phyloP scores from a whole-genome alignment of 306 rosid genomes.

The Vicia sativa region DNA sequence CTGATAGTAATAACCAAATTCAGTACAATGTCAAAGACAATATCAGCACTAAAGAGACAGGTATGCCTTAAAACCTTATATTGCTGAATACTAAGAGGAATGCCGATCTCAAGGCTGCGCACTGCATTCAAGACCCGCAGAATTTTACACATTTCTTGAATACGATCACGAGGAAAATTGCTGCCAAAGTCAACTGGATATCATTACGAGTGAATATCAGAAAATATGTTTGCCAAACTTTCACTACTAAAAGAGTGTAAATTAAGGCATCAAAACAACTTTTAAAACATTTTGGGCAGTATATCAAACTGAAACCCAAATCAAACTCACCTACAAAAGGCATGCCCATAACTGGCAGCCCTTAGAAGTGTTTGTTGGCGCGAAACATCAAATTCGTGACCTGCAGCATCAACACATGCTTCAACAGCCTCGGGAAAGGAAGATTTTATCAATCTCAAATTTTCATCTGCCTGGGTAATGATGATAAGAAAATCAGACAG shows the following conservation, averaged over 20 bases:
- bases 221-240: conserved; percentile 51
- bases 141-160: conserved; percentile 93
- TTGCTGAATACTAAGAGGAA: conserved; percentile 91
- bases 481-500: conserved; percentile 40
- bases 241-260: conserved; percentile 27
- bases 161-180: conserved; percentile 95
- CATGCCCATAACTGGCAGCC: conserved; percentile 98
- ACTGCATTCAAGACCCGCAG: conserved; percentile 93
- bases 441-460: conserved; percentile 84
- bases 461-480: conserved; percentile 90
- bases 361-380: conserved; percentile 84
- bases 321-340: conserved; percentile 85
- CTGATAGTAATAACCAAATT: conserved; percentile 62
- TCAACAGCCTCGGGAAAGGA: conserved; percentile 95
- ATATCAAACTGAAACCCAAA: conserved; percentile 29
- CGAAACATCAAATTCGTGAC: conserved; percentile 87
- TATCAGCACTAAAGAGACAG: conserved; percentile 36
- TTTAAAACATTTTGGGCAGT: conserved; percentile 8
- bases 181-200: conserved; percentile 99
- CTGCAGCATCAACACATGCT: conserved; percentile 92
- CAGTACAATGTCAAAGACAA: conserved; percentile 43
- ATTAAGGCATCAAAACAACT: conserved; percentile 17
- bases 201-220: conserved; percentile 84
- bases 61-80: conserved; percentile 73
- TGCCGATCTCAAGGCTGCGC: conserved; percentile 82